Percentiles rank a stretch among this genome's conserved stretches.
These are phyloP conservation scores for Quercus suber DNA, from an alignment of 306 rosid genomes.

Conservation along the genomic window DNA sequence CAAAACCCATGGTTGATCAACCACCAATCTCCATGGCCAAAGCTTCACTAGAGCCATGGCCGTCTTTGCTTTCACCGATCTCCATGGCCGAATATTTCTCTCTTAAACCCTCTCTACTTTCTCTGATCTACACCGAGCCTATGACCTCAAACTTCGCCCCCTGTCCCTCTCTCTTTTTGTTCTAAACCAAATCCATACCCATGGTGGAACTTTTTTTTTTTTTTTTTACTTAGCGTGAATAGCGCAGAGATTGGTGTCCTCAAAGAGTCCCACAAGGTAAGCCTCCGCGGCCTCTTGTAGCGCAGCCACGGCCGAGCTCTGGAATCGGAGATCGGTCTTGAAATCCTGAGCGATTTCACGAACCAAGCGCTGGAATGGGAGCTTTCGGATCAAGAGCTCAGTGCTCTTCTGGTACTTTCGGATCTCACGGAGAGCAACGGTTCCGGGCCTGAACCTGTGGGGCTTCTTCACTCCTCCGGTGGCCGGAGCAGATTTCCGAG, in stretches of 20 bases:
- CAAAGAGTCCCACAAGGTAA: slow-evolving; percentile 25
- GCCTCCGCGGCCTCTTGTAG: slow-evolving; percentile 33
- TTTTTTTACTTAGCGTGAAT: slow-evolving; percentile 21
- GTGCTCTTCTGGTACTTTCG: slow-evolving; percentile 39
- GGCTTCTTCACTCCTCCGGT: slow-evolving; percentile 43
- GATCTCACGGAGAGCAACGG: slow-evolving; percentile 34
- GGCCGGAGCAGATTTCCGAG: slow-evolving; percentile 35
- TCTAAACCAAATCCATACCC: too few species aligned
- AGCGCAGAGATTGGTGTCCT: slow-evolving; percentile 28
- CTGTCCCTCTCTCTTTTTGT: accelerated
- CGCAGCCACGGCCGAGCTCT: slow-evolving; percentile 36
- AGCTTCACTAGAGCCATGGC: too few species aligned
- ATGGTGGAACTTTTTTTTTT: too few species aligned
- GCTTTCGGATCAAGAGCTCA: slow-evolving; percentile 29
- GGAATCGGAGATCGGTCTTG: slow-evolving; percentile 34
- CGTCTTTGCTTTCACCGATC: too few species aligned
- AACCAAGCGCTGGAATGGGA: slow-evolving; percentile 28
- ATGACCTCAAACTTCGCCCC: too few species aligned
- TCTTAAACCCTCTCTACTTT: too few species aligned
- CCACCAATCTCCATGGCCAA: too few species aligned
- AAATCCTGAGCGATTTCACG: slow-evolving; percentile 35
- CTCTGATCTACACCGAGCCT: too few species aligned
- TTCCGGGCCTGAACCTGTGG: slow-evolving; percentile 28
- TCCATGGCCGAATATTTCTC: too few species aligned
- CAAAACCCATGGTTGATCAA: too few species aligned